Conservation (phyloP, 129 eudicot species). For the Tagetes patula region DNA sequence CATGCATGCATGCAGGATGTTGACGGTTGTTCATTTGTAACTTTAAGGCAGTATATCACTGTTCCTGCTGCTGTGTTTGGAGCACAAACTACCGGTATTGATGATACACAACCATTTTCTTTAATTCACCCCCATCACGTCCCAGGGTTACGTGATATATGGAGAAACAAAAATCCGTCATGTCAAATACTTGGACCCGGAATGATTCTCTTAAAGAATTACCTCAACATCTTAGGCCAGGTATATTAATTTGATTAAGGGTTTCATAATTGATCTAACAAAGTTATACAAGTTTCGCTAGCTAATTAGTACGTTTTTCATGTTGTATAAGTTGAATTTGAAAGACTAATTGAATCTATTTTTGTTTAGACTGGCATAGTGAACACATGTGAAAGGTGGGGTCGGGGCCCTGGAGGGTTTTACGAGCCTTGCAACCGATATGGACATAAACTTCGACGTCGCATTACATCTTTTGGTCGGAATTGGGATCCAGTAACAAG, state of each 20-base stretch:
- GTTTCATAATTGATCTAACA: no score
- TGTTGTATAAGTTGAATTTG: neutral
- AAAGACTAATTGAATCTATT: no score
- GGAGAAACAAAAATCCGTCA: neutral
- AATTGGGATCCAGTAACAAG: slow-evolving; percentile 52
- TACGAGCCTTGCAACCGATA: slow-evolving; percentile 46
- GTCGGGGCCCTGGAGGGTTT: slow-evolving; percentile 49
- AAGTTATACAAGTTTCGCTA: no score
- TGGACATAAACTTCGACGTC: slow-evolving; percentile 46
- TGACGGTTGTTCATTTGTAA: no score
- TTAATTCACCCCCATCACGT: neutral
- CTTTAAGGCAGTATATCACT: no score
- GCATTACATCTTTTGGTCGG: slow-evolving; percentile 57
- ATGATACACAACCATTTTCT: neutral
- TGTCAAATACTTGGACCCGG: neutral
- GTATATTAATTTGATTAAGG: no score
- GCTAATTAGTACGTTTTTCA: no score
- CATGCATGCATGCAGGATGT: no score
- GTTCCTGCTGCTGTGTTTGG: no score
- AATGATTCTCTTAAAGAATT: neutral
- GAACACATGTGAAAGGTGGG: slow-evolving; percentile 43
- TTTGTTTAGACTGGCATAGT: slow-evolving; percentile 39
- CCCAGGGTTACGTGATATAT: neutral
- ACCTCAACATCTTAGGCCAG: neutral
- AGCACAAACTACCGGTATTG: neutral